phyloP scores from a whole-genome alignment of 371 early-diverging fungal species.

The Rhizopus microsporus region DNA sequence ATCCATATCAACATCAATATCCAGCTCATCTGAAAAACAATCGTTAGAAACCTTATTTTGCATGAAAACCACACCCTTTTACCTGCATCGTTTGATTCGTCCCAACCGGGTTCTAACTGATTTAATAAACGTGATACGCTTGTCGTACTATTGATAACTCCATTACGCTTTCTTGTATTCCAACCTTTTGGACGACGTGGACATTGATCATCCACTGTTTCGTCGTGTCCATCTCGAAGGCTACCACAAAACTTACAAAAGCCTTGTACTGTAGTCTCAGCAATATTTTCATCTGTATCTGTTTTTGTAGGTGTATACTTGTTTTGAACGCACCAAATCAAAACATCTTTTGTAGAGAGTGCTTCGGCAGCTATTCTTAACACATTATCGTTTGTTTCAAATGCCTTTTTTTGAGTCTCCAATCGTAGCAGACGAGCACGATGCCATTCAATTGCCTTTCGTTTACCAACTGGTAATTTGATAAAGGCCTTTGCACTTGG shows the following conservation, averaged over 20 bases:
- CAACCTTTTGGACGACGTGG: conserved; percentile 35
- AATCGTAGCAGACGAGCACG: conserved; percentile 39
- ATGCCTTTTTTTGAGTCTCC: conserved; percentile 32
- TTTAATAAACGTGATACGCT: conserved; percentile 29
- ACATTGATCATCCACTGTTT: conserved; percentile 29
- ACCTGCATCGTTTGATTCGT: conserved; percentile 35
- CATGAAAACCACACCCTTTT: background rate
- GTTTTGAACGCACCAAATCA: conserved; percentile 41
- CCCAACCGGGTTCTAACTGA: conserved; percentile 39
- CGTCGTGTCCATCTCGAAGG: conserved; percentile 27
- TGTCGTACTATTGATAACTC: conserved; percentile 30
- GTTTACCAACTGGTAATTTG: conserved; percentile 37
- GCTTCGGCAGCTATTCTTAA: conserved; percentile 33
- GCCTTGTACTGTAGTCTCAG: conserved; percentile 13
- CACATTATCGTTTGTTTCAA: conserved; percentile 35
- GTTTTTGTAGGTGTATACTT: conserved; percentile 34
- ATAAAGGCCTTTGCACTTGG: conserved; percentile 31
- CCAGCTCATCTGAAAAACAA: conserved; percentile 35
- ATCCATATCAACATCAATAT: conserved; percentile 44
- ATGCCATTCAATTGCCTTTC: conserved; percentile 54
- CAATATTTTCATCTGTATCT: conserved; percentile 16
- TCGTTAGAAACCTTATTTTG: background rate
- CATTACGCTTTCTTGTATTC: conserved; percentile 30
- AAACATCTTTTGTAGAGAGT: conserved; percentile 42
- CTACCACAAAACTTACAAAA: conserved; percentile 49